Percentiles rank a stretch among this genome's conserved stretches.
Conservation (phyloP, 805 yeast genomes). For the Starmerella sp. region DNA sequence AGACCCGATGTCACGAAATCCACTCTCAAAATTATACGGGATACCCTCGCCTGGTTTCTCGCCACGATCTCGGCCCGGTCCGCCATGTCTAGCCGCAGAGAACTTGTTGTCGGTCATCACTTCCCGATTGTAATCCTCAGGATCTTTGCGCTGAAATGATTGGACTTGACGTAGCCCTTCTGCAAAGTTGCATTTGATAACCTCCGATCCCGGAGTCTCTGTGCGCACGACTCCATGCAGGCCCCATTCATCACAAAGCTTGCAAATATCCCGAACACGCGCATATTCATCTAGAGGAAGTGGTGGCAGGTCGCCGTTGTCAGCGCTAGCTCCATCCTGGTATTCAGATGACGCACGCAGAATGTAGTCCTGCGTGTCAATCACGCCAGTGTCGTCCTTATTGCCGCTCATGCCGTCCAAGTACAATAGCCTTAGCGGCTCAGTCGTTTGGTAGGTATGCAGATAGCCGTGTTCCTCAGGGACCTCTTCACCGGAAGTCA, state of each 20-base stretch:
- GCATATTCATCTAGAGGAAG: neutral
- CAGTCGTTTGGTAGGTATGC: neutral
- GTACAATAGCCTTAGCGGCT: neutral
- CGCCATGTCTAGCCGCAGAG: neutral
- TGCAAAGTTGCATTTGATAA: neutral
- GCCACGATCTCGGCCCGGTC: neutral
- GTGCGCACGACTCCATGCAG: neutral
- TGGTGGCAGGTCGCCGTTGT: neutral
- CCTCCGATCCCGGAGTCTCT: neutral
- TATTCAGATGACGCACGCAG: neutral
- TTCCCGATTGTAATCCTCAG: neutral
- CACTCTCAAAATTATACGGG: neutral
- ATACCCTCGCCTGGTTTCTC: neutral
- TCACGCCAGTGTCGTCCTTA: neutral
- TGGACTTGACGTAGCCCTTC: neutral
- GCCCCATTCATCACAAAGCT: neutral
- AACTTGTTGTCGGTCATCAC: neutral
- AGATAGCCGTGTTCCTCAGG: neutral
- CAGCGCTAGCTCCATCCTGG: too few species aligned
- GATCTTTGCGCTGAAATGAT: neutral
- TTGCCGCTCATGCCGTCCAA: constrained; percentile 1
- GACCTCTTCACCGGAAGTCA: neutral
- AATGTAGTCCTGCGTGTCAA: neutral
- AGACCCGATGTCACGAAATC: neutral
- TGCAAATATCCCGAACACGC: neutral